Conservation (phyloP, 495 filamentous ascomycete genomes). For the Podospora fimiseda region DNA sequence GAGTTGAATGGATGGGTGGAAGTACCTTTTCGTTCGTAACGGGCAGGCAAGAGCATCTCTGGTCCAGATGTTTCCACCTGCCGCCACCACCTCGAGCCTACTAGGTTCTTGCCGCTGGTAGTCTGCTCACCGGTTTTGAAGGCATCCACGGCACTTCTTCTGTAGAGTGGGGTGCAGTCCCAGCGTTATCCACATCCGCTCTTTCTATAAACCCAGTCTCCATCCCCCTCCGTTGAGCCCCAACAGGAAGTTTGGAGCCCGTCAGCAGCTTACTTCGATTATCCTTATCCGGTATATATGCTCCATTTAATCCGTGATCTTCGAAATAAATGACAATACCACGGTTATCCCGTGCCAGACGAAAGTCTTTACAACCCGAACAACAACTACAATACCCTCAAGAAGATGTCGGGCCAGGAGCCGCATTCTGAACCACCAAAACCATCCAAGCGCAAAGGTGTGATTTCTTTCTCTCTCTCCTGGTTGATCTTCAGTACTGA, state of each 20-base stretch:
- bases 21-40: too few species aligned
- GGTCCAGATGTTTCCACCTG: too few species aligned
- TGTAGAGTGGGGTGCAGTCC: not conserved
- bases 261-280: not conserved
- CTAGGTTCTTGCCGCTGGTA: too few species aligned
- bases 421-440: constrained; percentile 24
- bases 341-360: not conserved
- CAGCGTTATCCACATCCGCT: not conserved
- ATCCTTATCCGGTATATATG: not conserved
- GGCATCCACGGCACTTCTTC: too few species aligned
- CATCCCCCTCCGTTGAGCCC: not conserved
- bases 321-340: not conserved
- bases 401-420: constrained; percentile 15
- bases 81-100: too few species aligned
- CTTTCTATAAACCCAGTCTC: not conserved
- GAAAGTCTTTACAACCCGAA: not conserved
- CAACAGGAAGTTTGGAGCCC: not conserved
- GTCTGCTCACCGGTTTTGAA: too few species aligned
- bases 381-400: not conserved
- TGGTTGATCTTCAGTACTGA: not conserved
- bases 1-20: too few species aligned
- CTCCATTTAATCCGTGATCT: not conserved
- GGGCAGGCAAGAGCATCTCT: too few species aligned
- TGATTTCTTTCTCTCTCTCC: constrained; percentile 4
- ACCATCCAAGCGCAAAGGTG: constrained; percentile 33